Evolutionary conservation across 345 rosid species (phyloP).

Genomic region (Populus euphratica): DNA sequence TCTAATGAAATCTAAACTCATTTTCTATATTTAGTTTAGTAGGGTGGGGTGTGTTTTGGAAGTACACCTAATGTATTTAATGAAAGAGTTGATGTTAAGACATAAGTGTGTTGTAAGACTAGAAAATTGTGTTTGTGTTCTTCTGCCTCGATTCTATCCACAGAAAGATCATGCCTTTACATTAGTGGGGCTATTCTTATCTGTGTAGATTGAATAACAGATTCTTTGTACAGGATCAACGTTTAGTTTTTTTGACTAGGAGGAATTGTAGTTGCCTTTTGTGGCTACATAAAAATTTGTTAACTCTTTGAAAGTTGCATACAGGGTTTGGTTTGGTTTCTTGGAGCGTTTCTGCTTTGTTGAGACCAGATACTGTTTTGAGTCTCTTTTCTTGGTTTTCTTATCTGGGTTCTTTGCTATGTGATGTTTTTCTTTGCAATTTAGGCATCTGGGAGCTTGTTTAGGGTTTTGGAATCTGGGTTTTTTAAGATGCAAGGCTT

Average conservation of each 20-base stretch:
- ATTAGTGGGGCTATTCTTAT: conserved; percentile 16
- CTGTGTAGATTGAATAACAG: conserved; percentile 3
- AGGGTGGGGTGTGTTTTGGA: not conserved
- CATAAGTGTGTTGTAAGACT: not conserved
- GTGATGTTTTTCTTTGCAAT: not conserved
- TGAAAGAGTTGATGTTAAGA: not conserved
- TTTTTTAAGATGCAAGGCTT: not conserved
- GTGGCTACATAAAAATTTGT: conserved; percentile 14
- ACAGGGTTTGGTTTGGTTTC: not conserved
- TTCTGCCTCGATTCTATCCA: conserved; percentile 4
- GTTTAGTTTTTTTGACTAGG: not conserved
- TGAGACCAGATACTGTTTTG: conserved; percentile 38
- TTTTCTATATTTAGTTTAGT: not conserved
- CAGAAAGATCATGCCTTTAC: not conserved
- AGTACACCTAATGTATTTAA: not conserved
- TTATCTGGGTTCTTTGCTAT: not conserved
- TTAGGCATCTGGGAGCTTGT: conserved; percentile 23
- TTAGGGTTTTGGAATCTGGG: conserved; percentile 7
- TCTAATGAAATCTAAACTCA: not conserved
- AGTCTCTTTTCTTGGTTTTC: conserved; percentile 19
- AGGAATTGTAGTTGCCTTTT: not conserved
- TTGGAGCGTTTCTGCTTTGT: conserved; percentile 18
- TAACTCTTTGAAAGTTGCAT: conserved; percentile 8
- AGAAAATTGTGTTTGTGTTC: not conserved
- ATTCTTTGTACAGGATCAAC: not conserved